These are phyloP conservation scores for Claviceps sp. DNA, from an alignment of 2,329 filamentous ascomycete genomes.

Conservation along the genomic window DNA sequence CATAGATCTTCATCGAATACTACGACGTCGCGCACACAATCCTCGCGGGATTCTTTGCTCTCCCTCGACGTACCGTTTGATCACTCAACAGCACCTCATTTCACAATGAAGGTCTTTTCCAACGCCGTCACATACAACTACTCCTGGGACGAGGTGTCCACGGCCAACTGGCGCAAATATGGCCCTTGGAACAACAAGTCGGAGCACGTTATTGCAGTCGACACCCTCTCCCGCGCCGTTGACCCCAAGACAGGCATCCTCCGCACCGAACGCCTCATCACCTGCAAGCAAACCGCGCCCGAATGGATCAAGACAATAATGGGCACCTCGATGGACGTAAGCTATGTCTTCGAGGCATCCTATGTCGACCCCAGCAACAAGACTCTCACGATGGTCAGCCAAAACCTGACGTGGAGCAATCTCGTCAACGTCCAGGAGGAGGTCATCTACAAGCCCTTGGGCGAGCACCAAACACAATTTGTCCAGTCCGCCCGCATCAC, in stretches of 20 bases:
- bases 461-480: conserved; percentile 57
- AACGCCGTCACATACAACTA: conserved; percentile 87
- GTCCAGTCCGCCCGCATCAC: conserved; percentile 85
- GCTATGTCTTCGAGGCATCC: conserved; percentile 86
- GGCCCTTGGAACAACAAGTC: conserved; percentile 98
- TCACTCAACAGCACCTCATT: conserved; percentile 9
- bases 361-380: conserved; percentile 77
- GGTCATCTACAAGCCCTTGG: conserved; percentile 63
- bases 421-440: conserved; percentile 88
- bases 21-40: no score
- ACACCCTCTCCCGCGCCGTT: conserved; percentile 65
- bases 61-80: not conserved
- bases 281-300: conserved; percentile 50
- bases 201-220: conserved; percentile 91
- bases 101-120: conserved; percentile 83
- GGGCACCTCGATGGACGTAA: conserved; percentile 60
- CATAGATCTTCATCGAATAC: no score
- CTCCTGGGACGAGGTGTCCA: conserved; percentile 96
- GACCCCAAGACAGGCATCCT: conserved; percentile 45
- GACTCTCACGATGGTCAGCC: conserved; percentile 92
- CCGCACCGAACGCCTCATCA: conserved; percentile 49
- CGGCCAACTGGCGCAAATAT: conserved; percentile 97
- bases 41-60: not conserved
- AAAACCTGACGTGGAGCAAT: conserved; percentile 88
- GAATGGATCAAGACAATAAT: conserved; percentile 73